A percentile compares a stretch with the other conserved stretches of the same genome.
These are phyloP conservation scores for Fusarium albosuccineum DNA, from an alignment of 2,329 filamentous ascomycete species.

Conservation along the genomic window DNA sequence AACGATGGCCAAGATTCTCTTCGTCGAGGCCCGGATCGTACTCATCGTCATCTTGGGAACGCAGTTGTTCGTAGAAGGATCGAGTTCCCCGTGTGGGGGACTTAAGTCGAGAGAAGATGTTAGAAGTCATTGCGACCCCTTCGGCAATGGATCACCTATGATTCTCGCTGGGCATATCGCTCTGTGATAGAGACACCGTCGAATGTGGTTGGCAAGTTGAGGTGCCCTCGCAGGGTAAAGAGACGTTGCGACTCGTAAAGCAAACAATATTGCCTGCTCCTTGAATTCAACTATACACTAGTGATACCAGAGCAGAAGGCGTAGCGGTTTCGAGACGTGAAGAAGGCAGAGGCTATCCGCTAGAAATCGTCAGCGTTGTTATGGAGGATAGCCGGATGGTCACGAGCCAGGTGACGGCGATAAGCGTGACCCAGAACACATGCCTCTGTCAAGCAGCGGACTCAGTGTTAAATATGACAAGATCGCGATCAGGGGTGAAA, in stretches of 20 bases:
- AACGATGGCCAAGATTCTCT: conserved; percentile 65
- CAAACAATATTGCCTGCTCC: no score
- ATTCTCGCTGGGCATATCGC: conserved; percentile 33
- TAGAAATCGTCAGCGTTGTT: conserved; percentile 11
- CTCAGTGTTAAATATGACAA: background rate
- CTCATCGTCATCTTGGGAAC: conserved; percentile 54
- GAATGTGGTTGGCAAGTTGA: conserved; percentile 1
- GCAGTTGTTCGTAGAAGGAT: conserved; percentile 65
- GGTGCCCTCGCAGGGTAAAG: background rate
- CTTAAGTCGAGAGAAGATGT: conserved; percentile 61
- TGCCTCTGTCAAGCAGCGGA: conserved; percentile 24
- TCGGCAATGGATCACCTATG: conserved; percentile 20
- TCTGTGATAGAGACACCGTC: conserved; percentile 1
- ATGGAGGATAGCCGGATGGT: conserved; percentile 22
- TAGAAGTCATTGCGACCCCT: conserved; percentile 57
- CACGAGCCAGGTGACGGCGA: conserved; percentile 41
- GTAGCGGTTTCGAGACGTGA: background rate
- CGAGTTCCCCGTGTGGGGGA: conserved; percentile 45
- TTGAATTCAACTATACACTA: no score
- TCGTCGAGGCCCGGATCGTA: conserved; percentile 64
- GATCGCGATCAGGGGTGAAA: background rate
- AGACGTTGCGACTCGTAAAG: background rate
- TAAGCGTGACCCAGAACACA: conserved; percentile 45
- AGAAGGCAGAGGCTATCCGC: background rate
- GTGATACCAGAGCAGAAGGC: no score